Conservation (phyloP, 768 basidiomycete genomes). For the Sistotremastrum suecicum region DNA sequence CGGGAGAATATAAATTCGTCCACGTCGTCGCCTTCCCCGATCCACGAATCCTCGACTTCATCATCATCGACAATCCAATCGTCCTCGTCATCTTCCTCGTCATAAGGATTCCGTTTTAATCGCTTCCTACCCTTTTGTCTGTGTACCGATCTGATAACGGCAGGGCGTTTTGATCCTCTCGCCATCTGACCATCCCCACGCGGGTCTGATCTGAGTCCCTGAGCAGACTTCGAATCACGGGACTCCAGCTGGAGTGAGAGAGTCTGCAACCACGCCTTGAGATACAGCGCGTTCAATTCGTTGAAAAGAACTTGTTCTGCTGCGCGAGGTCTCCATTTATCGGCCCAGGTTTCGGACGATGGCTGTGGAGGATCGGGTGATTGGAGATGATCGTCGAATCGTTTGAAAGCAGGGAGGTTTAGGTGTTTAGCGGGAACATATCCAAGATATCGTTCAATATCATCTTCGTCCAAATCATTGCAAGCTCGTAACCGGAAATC, state of each 20-base stretch:
- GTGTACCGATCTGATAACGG: constrained; percentile 39
- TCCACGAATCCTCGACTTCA: constrained; percentile 14
- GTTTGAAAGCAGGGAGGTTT: constrained; percentile 23
- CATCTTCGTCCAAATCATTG: background rate
- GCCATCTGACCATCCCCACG: constrained; percentile 7
- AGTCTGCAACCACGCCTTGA: constrained; percentile 70
- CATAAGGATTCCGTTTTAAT: constrained; percentile 35
- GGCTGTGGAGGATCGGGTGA: constrained; percentile 3
- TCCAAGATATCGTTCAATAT: constrained; percentile 12
- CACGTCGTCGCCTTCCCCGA: constrained; percentile 1
- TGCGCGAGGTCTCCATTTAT: constrained; percentile 59
- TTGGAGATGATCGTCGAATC: constrained; percentile 7
- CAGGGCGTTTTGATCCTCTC: constrained; percentile 41
- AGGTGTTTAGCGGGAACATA: constrained; percentile 30
- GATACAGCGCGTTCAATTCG: constrained; percentile 48
- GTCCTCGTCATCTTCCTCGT: constrained; percentile 28
- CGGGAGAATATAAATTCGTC: background rate
- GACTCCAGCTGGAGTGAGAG: constrained; percentile 41
- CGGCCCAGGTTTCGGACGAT: constrained; percentile 45
- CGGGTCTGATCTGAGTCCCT: constrained; percentile 2
- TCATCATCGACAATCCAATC: constrained; percentile 41
- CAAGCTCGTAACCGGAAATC: background rate
- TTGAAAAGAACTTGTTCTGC: constrained; percentile 74
- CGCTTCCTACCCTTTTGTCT: constrained; percentile 38
- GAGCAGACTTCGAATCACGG: constrained; percentile 3